These are phyloP conservation scores for Exophiala spinifera DNA, from an alignment of 2,329 filamentous ascomycete species.

Conservation along the genomic window DNA sequence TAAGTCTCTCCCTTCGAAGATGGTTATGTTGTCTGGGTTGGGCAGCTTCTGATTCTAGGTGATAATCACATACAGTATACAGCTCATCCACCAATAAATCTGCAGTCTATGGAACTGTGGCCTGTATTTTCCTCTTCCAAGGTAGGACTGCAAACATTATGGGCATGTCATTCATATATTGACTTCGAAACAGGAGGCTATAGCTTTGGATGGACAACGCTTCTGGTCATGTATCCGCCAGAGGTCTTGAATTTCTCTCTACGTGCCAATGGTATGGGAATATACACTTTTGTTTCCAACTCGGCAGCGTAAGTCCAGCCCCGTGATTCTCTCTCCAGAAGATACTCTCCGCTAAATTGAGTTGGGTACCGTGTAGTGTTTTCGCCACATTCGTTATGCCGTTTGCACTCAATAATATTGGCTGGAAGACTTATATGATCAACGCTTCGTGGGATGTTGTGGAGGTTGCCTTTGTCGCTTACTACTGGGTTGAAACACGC, in stretches of 20 bases:
- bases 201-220: conserved; percentile 49
- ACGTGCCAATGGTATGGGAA: conserved; percentile 29
- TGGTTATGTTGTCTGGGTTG: too few relatives aligned
- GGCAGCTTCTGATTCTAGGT: background rate
- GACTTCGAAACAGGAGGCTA: conserved; percentile 53
- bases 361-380: too few relatives aligned
- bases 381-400: conserved; percentile 43
- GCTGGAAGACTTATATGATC: conserved; percentile 44
- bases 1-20: background rate
- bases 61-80: conserved; percentile 26
- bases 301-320: conserved; percentile 30
- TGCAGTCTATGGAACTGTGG: conserved; percentile 40
- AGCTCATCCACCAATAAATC: conserved; percentile 37
- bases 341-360: too few relatives aligned
- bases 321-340: too few relatives aligned
- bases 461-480: conserved; percentile 30
- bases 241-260: conserved; percentile 35
- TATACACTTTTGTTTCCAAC: conserved; percentile 28
- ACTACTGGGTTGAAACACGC: conserved; percentile 25
- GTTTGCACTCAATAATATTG: conserved; percentile 42
- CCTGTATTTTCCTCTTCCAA: conserved; percentile 36
- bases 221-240: conserved; percentile 42
- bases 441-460: conserved; percentile 46
- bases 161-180: conserved; percentile 31
- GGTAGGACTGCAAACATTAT: conserved; percentile 25